Base-by-base conservation (phyloP, 306 rosid genomes). In the Rosa chinensis region DNA sequence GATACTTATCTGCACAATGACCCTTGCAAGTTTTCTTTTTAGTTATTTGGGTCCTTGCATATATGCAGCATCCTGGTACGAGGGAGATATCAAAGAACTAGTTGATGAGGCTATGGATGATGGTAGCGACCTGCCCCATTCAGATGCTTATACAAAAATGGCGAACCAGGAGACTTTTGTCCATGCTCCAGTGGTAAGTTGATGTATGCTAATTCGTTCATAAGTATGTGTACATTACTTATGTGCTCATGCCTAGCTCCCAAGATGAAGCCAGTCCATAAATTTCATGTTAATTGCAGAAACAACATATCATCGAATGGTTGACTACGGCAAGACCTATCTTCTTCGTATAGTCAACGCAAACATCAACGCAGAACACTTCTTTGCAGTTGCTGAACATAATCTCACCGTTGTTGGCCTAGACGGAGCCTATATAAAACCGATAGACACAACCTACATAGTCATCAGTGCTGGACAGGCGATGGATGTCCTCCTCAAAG, bases 281-380 rank as follows among this genome's bases (percentile, higher is more conserved):
- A 21, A 8, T 21, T 56, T n/a, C 63, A 2, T 58, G 35, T 62
- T 13, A 1, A 25, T 23, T 28, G 42, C 68, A 62, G 68, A 28
- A 25, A 62, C 68, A 25, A 75, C 79, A 4, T 75, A 61, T 6
- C 69, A 25, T 21, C 18, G 70, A 37, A 8, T 23, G 56, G 67
- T 76, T 18, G 81, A 81, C 9, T 50, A 48, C 11, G 84, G 81
- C 16, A 76, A 81, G 59, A 76, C 84, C 44, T 81, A 81, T 76
- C 81, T 81, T 69, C 80, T 81, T 5, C 80, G 84, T 17, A 70
- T 81, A 13, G 14, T 81, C 3, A 81, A 70, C 32, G 77, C 84
- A 14, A 64, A 63, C 13, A 81, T 81, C 74, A 76, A 81, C 53
- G 77, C 77, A 28, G 81, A 81, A 10, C 77, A 70, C 12, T 81